phyloP scores from a whole-genome alignment of 2,329 filamentous ascomycete genomes.

The Exophiala bonariae region DNA sequence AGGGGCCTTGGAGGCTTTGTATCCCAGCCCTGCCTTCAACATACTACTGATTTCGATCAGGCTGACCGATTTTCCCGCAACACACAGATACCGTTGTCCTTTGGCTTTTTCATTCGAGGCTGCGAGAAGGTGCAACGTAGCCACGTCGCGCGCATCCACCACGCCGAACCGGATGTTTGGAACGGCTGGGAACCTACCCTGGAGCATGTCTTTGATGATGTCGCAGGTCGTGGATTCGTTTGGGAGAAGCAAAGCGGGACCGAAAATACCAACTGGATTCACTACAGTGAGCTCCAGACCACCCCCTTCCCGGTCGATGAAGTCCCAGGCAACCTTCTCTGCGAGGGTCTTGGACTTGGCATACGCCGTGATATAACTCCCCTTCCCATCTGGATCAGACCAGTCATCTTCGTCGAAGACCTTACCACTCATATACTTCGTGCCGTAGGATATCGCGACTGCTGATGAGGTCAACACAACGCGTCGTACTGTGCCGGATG shows the following conservation, averaged over 20 bases:
- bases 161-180: conserved; percentile 29
- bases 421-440: too few species aligned
- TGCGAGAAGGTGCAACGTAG: conserved; percentile 32
- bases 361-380: conserved; percentile 28
- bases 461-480: conserved; percentile 23
- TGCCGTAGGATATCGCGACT: conserved; percentile 28
- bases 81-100: too few species aligned
- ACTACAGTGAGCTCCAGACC: conserved; percentile 32
- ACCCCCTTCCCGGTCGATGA: conserved; percentile 30
- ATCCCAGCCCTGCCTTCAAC: too few species aligned
- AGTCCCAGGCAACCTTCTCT: conserved; percentile 37
- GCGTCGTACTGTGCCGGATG: conserved; percentile 28
- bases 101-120: conserved; percentile 30
- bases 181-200: conserved; percentile 32
- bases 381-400: conserved; percentile 29
- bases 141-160: conserved; percentile 37
- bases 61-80: too few species aligned
- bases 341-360: conserved; percentile 37
- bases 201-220: conserved; percentile 30
- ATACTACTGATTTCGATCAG: too few species aligned
- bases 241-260: conserved; percentile 33
- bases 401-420: conserved; percentile 36
- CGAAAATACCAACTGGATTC: conserved; percentile 33
- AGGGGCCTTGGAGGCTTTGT: too few species aligned
- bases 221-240: conserved; percentile 28